Conservation (phyloP, 495 filamentous ascomycete genomes). For the Cercophora sp. region DNA sequence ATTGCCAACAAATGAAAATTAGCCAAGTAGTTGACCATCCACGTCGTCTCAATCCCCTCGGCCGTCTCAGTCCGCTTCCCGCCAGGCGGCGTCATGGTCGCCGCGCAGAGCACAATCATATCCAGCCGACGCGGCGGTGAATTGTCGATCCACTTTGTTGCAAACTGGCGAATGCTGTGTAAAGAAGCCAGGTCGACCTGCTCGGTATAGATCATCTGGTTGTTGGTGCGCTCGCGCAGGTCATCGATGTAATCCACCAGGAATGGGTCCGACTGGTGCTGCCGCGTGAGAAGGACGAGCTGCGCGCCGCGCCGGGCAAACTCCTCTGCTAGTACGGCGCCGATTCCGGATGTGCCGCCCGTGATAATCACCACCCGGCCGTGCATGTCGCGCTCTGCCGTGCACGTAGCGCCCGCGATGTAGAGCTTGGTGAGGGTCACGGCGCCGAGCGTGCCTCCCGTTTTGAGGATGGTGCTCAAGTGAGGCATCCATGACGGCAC, state of each 20-base stretch:
- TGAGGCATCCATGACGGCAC: conserved; percentile 61
- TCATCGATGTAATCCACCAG: conserved; percentile 90
- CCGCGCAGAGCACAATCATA: conserved; percentile 84
- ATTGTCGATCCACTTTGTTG: conserved; percentile 99
- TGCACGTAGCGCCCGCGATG: conserved; percentile 69
- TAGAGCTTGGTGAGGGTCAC: conserved; percentile 71
- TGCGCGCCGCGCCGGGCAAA: conserved; percentile 85
- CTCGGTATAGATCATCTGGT: conserved; percentile 90
- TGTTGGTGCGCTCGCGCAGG: conserved; percentile 71
- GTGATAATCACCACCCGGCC: conserved; percentile 91
- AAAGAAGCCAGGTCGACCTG: conserved; percentile 85
- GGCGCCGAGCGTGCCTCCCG: conserved; percentile 52
- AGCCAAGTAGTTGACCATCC: conserved; percentile 91
- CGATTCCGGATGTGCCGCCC: conserved; percentile 92
- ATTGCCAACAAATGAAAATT: conserved; percentile 95
- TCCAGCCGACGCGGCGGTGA: conserved; percentile 86
- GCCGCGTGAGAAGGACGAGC: conserved; percentile 81
- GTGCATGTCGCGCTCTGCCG: conserved; percentile 82
- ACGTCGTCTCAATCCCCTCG: conserved; percentile 82
- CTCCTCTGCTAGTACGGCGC: conserved; percentile 65
- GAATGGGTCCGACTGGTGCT: conserved; percentile 76
- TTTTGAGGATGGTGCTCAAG: conserved; percentile 56
- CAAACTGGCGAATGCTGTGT: conserved; percentile 84
- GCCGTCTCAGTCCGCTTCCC: conserved; percentile 50
- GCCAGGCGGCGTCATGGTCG: conserved; percentile 64